Evolutionary conservation across 2,329 filamentous ascomycete species (phyloP), one percentile per base, ranked within the genome.

Genomic region (Colletotrichum incanum): DNA sequence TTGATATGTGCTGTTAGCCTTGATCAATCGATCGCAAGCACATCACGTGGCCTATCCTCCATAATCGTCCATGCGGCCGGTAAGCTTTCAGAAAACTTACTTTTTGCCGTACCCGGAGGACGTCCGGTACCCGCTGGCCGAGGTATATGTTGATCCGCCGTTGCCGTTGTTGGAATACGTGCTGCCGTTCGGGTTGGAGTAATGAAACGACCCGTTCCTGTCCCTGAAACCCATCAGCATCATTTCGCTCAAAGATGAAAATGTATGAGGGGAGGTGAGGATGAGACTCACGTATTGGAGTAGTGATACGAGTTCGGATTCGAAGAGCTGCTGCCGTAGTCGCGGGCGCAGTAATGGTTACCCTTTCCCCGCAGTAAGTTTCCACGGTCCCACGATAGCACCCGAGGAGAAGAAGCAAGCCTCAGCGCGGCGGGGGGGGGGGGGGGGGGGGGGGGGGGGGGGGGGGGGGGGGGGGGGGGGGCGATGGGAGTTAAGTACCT

Each of bases 121-220:
- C 20, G 70, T 64, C 26, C 70, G 65, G 47, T 72, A 56, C 45
- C 86, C 88, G 68, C 84, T 83, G 8, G 91, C 82, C n/a, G 89
- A 76, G n/a, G 89, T 93, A 81, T 93, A 94, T 18, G 81, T 90
- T 31, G 89, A 87, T 56, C 81, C 77, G 9, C 91, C 91, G 20
- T 79, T 79, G 58, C 91, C 90, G 75, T 86, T 82, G 80, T 92
- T 92, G 85, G 93, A 83, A 83, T 93, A 93, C 45, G 88, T 91
- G 77, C 88, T 92, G 16, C 91, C 90, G 74, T 28, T 67, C 55
- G 90, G 82, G 81, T 93, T 94, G 79, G 87, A 88, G 82, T 93
- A 93, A 83, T 93, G 93, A 84, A 93, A 93, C 2, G 90, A 92
- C 39, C 91, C 90, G 76, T 93, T 78, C 28, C 87, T 89, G 41